Evolutionary conservation across 176 grass and related monocot species (phyloP).

Genomic region (Triticum aestivum): IWGSC_CS_RefSeq_v2.1 NC_057813.1:114254977-114255476

Average conservation of each 20-base stretch:
- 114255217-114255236: background rate
- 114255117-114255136: background rate
- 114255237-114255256: conserved; percentile 28
- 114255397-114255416: background rate
- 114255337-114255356: conserved; percentile 65
- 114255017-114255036: too few relatives aligned
- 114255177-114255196: background rate
- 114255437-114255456: background rate
- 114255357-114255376: conserved; percentile 58
- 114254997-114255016: too few relatives aligned
- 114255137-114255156: background rate
- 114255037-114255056: too few relatives aligned
- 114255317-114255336: conserved; percentile 66
- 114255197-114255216: background rate
- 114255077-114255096: background rate
- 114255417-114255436: conserved; percentile 1
- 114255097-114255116: too few relatives aligned
- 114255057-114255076: background rate
- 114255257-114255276: conserved; percentile 36
- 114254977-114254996: too few relatives aligned
- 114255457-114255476: background rate
- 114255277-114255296: conserved; percentile 50
- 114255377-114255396: background rate
- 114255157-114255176: background rate
- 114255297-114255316: conserved; percentile 56